phyloP scores from a whole-genome alignment of 192 early-diverging fungal genomes.

The Backusella circina region DNA sequence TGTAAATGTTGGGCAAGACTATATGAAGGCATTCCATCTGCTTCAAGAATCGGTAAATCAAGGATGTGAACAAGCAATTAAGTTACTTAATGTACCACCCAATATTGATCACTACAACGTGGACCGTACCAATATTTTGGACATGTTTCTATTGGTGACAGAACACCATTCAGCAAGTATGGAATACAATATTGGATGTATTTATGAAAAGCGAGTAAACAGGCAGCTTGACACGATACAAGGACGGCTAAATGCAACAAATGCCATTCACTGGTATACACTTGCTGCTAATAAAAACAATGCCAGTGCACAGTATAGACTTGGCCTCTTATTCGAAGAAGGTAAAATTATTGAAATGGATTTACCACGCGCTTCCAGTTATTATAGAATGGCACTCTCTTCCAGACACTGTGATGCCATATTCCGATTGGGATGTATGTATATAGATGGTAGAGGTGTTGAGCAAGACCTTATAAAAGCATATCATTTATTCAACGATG shows the following conservation, averaged over 20 bases:
- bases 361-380: background rate
- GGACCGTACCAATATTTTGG: background rate
- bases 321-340: background rate
- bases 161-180: background rate
- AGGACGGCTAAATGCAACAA: background rate
- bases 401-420: background rate
- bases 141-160: background rate
- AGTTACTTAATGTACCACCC: background rate
- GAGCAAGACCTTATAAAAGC: background rate
- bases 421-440: background rate
- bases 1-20: background rate
- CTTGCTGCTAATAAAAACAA: background rate
- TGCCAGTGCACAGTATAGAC: background rate
- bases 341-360: background rate
- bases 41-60: background rate
- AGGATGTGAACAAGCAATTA: background rate
- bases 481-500: background rate
- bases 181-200: background rate
- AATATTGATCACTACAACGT: background rate
- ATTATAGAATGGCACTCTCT: background rate
- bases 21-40: background rate
- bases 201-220: background rate
- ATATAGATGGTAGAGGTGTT: background rate
- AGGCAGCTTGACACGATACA: background rate
- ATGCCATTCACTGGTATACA: background rate